Base-by-base conservation (phyloP, 768 basidiomycete genomes). In the Tylopilus rubrobrunneus region DNA sequence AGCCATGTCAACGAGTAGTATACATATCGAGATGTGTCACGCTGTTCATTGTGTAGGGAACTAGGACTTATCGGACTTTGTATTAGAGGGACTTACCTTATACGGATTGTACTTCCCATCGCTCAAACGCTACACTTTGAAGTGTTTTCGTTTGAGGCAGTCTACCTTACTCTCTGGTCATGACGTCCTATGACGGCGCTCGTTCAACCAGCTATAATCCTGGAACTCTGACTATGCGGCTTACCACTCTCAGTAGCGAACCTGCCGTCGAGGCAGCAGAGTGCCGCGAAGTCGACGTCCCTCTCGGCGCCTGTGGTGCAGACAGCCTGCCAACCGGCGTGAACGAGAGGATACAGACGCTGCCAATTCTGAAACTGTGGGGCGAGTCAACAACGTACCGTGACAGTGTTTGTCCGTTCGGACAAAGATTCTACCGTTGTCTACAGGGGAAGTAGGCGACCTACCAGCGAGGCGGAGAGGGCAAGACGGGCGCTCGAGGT, bases 381-480 rank as follows among this genome's bases (percentile, higher is more conserved):
- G 58, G 31, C 27, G 11, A 17, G 29, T 40, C 33, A 14, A 47
- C 21, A 23, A 53, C 27, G 48, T 47, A 23, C 19, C 19, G 19
- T 19, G 19, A 19, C 33, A 15, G 17, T 45, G 19, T 33, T 31
- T 15, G 15, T 29, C 19, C 11, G 15, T 31, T 33, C 7, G 5
- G 5, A 21, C 34, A 34, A 40, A 21, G 19, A 19, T 19, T 19
- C 19, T 19, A 19, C 19, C 19, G 19, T 19, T 2, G n/a, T 21
- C 28, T 52, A 29, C 37, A 23, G 25, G 27, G 10, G 62, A 69
- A 42, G 60, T 62, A 19, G 49, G 67, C n/a, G 67, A 65, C 8
- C 40, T 65, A 7, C 34, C 64, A 36, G 49, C 4, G 48, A 56
- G 10, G 59, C 56, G 1, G 60, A 63, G 45, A 51, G 52, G n/a